A percentile compares a stretch with the other conserved stretches of the same genome.
Evolutionary conservation across 2,329 filamentous ascomycete species (phyloP).

Genomic region (Penicillium sp.): DNA sequence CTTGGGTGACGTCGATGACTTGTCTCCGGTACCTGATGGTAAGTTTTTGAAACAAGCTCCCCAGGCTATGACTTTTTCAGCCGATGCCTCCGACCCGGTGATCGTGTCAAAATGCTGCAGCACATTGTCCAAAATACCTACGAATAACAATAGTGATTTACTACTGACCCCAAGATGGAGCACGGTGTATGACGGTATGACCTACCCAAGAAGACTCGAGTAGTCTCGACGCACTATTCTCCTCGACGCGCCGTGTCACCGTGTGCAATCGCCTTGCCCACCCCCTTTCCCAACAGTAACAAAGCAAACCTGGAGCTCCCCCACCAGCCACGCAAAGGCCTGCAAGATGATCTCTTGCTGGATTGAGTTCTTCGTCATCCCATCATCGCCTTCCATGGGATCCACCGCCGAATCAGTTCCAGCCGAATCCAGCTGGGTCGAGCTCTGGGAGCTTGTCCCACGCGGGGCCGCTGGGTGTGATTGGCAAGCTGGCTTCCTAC

Average conservation of each 20-base stretch:
- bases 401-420: conserved; percentile 10
- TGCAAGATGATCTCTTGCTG: conserved; percentile 23
- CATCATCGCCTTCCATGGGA: background rate
- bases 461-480: conserved; percentile 20
- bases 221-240: background rate
- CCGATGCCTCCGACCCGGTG: background rate
- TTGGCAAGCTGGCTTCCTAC: conserved; percentile 10
- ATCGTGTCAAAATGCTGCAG: background rate
- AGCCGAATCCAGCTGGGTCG: background rate
- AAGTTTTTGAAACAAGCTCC: background rate
- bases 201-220: background rate
- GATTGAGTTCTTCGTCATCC: conserved; percentile 13
- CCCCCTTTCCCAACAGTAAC: conserved; percentile 14
- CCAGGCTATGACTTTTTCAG: background rate
- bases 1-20: background rate
- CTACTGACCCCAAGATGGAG: background rate
- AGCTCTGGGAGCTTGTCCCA: conserved; percentile 21
- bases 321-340: conserved; percentile 3
- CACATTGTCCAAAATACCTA: background rate
- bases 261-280: conserved; percentile 17
- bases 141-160: no score
- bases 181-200: background rate
- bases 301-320: background rate
- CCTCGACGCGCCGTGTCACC: conserved; percentile 4
- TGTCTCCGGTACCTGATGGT: background rate